These are phyloP conservation scores for Trifolium repens DNA, from an alignment of 306 rosid genomes.

Conservation along the genomic window DNA sequence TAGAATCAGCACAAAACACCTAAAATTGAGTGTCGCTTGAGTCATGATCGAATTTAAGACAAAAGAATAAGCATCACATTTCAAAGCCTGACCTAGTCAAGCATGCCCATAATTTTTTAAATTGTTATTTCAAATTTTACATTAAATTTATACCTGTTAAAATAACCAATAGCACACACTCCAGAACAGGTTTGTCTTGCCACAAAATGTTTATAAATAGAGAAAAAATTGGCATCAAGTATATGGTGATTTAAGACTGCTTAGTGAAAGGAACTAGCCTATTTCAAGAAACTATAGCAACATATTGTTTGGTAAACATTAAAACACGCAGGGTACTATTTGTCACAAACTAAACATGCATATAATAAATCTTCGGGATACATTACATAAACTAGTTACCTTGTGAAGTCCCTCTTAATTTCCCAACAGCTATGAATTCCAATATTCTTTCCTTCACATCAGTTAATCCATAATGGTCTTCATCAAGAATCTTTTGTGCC, in stretches of 20 bases:
- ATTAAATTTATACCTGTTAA: conserved; percentile 21
- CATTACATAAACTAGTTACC: conserved; percentile 54
- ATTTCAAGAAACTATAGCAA: conserved; percentile 13
- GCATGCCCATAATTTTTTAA: conserved; percentile 4
- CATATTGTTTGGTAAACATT: conserved; percentile 26
- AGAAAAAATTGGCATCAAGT: conserved; percentile 28
- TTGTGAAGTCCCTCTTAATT: conserved; percentile 94
- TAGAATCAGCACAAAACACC: conserved; percentile 8
- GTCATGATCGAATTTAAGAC: not conserved
- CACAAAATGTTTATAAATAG: not conserved
- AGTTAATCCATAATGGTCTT: conserved; percentile 95
- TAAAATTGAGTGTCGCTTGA: not conserved
- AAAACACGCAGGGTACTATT: conserved; percentile 25
- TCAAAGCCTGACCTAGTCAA: conserved; percentile 27
- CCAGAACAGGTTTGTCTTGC: conserved; percentile 19
- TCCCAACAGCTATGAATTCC: conserved; percentile 98
- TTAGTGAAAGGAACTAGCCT: conserved; percentile 16
- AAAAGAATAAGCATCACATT: conserved; percentile 26
- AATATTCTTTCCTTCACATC: conserved; percentile 98
- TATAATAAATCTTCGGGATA: conserved; percentile 23
- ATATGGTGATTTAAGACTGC: conserved; percentile 36
- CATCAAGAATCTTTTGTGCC: conserved; percentile 94
- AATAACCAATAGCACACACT: conserved; percentile 33
- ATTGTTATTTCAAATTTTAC: conserved; percentile 8
- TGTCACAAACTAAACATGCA: conserved; percentile 24